Base-by-base conservation (phyloP, 1,139 yeast species). In the Sugiyamaella paludigena region DNA sequence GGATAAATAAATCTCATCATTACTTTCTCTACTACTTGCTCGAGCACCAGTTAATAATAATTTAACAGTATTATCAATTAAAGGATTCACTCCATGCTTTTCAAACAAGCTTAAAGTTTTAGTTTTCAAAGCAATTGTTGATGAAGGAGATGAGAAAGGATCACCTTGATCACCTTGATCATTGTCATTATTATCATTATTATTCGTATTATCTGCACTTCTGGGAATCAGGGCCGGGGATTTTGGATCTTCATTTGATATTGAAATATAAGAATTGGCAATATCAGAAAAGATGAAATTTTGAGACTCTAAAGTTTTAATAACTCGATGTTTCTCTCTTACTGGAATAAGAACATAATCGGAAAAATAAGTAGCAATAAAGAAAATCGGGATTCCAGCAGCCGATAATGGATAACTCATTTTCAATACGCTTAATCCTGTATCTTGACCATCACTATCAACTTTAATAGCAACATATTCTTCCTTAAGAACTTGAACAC, bases 311-410 rank as follows among this genome's bases (percentile, higher is more conserved):
- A 81, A 63, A 5, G 79, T 74, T 29, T 60, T 60, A 2, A 77
- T 62, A 0, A 80, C 85, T 48, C 71, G 70, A 1, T 69, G 71
- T 53, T 73, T 73, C 9, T 72, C 71, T 4, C 64, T 58, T 37
- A 62, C 64, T 0, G 89, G 88, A 13, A 83, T 75, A 36, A 83
- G 69, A n/a, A 83, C 84, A 43, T 80, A 78, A 63, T 83, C 86
- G 45, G 83, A 76, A 59, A 80, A 82, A 65, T 83, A 84, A 36
- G 84, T 80, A 11, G 84, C 78, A 36, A 83, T 65, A 64, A 83
- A 83, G 60, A 81, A 82, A 31, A 83, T 70, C 2, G 87, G 74
- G 32, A 83, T 80, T 12, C 73, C 73, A 45, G 81, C 80, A 34
- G 74, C 72, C 0, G 85, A 76, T 16, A 83, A 67, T 2, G 89